These are phyloP conservation scores for Cryptococcus sp. DNA, from an alignment of 1,284 basidiomycete species.

Conservation along the genomic window DNA sequence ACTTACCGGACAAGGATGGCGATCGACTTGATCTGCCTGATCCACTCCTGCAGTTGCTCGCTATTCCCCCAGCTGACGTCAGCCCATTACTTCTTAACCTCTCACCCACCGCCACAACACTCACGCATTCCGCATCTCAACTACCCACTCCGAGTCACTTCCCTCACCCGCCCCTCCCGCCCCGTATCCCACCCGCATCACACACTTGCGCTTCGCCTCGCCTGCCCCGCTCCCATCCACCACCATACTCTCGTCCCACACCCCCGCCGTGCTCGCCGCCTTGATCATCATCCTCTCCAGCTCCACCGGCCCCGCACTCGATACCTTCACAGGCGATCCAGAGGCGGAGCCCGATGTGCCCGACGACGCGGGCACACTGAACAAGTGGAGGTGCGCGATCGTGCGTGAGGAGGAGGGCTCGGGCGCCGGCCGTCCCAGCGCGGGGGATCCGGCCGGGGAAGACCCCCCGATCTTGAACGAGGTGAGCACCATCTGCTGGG, in stretches of 20 bases:
- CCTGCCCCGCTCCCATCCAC: neutral
- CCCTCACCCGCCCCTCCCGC: slow-evolving; percentile 3
- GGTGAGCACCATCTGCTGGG: slow-evolving; percentile 23
- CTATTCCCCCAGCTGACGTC: slow-evolving; percentile 8
- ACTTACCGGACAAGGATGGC: slow-evolving; percentile 32
- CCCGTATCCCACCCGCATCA: slow-evolving; percentile 16
- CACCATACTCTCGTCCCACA: slow-evolving; percentile 13
- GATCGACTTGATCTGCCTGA: slow-evolving; percentile 36
- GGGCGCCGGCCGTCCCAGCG: neutral
- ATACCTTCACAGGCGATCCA: slow-evolving; percentile 3
- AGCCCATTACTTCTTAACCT: neutral
- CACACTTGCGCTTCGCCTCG: slow-evolving; percentile 14
- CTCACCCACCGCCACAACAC: slow-evolving; percentile 3
- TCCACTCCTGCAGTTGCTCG: slow-evolving; percentile 32
- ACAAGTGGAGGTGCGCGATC: slow-evolving; percentile 1
- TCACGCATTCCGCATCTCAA: slow-evolving; percentile 34
- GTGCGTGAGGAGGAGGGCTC: neutral
- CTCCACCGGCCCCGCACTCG: no score
- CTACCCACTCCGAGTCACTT: slow-evolving; percentile 30
- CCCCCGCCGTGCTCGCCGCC: slow-evolving; percentile 14
- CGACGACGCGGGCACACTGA: neutral
- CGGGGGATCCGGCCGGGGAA: slow-evolving; percentile 10
- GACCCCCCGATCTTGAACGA: slow-evolving; percentile 20
- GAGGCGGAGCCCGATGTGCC: neutral
- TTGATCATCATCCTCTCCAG: no score